phyloP scores from a whole-genome alignment of 495 filamentous ascomycete genomes.

The Podospora comata region DNA sequence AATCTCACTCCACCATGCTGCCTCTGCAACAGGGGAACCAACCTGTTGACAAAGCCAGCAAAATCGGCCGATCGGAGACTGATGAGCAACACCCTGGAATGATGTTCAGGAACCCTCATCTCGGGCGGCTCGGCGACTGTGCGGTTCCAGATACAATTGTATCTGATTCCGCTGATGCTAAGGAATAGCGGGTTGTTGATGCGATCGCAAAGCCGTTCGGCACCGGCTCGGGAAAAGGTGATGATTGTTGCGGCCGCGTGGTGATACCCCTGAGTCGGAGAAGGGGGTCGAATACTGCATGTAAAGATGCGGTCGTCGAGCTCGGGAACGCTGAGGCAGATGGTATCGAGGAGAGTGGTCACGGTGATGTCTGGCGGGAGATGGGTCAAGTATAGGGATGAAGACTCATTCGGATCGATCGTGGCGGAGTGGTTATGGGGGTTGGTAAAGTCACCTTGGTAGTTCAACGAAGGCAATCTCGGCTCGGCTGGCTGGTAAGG shows the following conservation, averaged over 20 bases:
- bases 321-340: neutral
- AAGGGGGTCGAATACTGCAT: neutral
- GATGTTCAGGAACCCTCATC: neutral
- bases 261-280: neutral
- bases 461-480: neutral
- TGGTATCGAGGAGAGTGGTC: neutral
- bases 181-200: neutral
- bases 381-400: neutral
- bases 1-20: neutral
- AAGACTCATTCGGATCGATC: neutral
- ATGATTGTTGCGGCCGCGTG: neutral
- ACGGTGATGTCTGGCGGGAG: neutral
- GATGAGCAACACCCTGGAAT: neutral
- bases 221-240: neutral
- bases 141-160: neutral
- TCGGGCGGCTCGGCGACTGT: neutral
- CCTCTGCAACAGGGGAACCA: neutral
- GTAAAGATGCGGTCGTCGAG: neutral
- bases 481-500: neutral
- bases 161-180: neutral
- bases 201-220: neutral
- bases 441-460: neutral
- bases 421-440: neutral
- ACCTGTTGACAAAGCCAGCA: neutral
- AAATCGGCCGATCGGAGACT: neutral